Base-by-base conservation (phyloP, 2,329 filamentous ascomycete species). In the Tricladium varicosporioides region DNA sequence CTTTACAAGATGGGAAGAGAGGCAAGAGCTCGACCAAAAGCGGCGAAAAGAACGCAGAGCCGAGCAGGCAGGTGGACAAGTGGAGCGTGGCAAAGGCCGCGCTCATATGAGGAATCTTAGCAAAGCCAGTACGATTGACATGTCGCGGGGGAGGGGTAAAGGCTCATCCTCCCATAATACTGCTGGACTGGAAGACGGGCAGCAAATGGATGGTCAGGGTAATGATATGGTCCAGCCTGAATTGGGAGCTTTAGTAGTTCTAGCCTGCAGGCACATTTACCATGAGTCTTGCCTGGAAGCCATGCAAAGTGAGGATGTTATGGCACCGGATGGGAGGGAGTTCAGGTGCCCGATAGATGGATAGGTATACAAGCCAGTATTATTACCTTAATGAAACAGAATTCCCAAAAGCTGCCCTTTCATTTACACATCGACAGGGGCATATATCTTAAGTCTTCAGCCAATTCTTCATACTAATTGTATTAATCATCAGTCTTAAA, bases 1-100 rank as follows among this genome's bases (percentile, higher is more conserved):
- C 1, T 96, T 91, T 78, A 86, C 89, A 51, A 86, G 86, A 0
- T 97, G 91, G 92, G 86, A 94, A 71, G 80, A 81, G 54, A 82
- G 77, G 63, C 79, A 82, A 63, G 74, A 73, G 1, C 65, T 72
- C 1, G 80, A 83, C 53, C 75, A 78, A 64, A 71, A 69, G 69
- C 61, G 69, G 69, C 53, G 69, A 70, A 65, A 70, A 71, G 63
- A 70, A 65, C 58, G 68, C 59, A 61, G 69, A 65, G 53, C 71
- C 56, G 55, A 69, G 49, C 59, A 63, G 19, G 63, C 63, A 40
- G 54, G 73, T 64, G 58, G 70, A 67, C 57, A 73, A 61, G 45
- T 65, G 60, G 61, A 71, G 70, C 57, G 67, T 66, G 67, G 75
- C 14, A 72, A 73, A 44, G 74, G 73, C 2, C 72, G 74, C 61